Conservation (phyloP, 2,329 filamentous ascomycete genomes). For the Pseudocercospora fuligena region DNA sequence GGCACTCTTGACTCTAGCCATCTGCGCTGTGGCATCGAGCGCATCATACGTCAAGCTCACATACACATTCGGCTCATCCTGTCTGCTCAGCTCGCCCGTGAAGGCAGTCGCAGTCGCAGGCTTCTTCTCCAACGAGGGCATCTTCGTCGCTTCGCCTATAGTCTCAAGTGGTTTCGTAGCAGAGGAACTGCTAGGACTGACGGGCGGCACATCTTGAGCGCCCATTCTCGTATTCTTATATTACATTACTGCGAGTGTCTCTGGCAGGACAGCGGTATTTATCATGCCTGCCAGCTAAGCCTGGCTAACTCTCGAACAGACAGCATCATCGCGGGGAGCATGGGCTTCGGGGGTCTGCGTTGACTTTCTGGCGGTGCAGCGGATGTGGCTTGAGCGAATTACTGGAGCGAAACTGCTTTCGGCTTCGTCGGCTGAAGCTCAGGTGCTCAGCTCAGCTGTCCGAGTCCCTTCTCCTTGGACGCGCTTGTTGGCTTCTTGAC, state of each 20-base stretch:
- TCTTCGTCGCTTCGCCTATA: not conserved
- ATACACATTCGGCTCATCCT: constrained; percentile 57
- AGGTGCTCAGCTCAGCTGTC: not conserved
- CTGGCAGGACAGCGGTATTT: not conserved
- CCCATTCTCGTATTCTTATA: constrained; percentile 1
- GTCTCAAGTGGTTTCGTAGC: constrained; percentile 3
- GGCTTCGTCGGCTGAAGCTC: not conserved
- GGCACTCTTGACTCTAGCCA: constrained; percentile 72
- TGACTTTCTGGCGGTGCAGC: not conserved
- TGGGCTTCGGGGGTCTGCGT: not conserved
- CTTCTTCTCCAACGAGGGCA: constrained; percentile 1
- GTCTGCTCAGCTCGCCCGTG: constrained; percentile 35
- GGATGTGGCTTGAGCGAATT: constrained; percentile 1
- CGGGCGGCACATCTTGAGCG: not conserved
- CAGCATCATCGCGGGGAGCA: constrained; percentile 7
- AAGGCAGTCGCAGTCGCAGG: constrained; percentile 21
- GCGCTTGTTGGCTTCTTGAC: constrained; percentile 5
- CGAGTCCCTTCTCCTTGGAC: constrained; percentile 1
- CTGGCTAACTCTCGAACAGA: not conserved
- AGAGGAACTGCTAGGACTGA: not conserved
- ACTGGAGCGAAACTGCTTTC: not conserved
- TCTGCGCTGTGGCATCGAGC: constrained; percentile 62
- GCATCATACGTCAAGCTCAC: constrained; percentile 69
- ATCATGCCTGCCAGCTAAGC: not conserved
- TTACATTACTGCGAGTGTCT: not conserved